A percentile compares a stretch with the other conserved stretches of the same genome.
Conservation (phyloP, 2,329 filamentous ascomycete species). For the Cladophialophora yegresii region DNA sequence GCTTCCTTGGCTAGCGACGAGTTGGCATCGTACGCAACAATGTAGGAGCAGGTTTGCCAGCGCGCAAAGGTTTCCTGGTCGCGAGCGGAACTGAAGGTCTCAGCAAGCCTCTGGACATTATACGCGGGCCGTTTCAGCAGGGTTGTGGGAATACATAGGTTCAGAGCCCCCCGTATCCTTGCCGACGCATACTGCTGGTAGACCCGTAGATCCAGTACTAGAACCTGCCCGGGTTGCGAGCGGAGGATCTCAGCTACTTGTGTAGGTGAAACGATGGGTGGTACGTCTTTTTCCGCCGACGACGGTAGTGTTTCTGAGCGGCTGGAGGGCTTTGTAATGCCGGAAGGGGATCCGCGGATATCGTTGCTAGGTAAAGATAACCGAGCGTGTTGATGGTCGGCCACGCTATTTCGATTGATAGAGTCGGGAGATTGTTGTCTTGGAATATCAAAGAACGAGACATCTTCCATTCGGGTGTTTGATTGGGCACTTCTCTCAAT, state of each 20-base stretch:
- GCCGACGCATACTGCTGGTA: constrained; percentile 77
- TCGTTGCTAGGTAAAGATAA: constrained; percentile 58
- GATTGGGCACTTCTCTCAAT: constrained; percentile 21
- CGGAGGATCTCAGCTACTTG: constrained; percentile 61
- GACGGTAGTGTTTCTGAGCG: constrained; percentile 59
- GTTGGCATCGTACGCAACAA: constrained; percentile 83
- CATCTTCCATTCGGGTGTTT: constrained; percentile 20
- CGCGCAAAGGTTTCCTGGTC: constrained; percentile 72
- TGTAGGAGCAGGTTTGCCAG: constrained; percentile 73
- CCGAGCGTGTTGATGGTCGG: constrained; percentile 54
- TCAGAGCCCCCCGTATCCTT: constrained; percentile 77
- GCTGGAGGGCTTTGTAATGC: constrained; percentile 11
- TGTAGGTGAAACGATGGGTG: constrained; percentile 57
- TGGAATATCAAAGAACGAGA: constrained; percentile 47
- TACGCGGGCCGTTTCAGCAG: constrained; percentile 88
- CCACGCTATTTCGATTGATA: constrained; percentile 43
- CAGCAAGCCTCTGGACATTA: constrained; percentile 80
- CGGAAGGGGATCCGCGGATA: constrained; percentile 43
- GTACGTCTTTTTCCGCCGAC: constrained; percentile 47
- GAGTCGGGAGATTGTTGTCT: constrained; percentile 53
- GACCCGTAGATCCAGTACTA: constrained; percentile 84
- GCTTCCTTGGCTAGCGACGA: constrained; percentile 81
- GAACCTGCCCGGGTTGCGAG: constrained; percentile 54
- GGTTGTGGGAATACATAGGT: constrained; percentile 92
- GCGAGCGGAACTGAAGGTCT: constrained; percentile 74